Evolutionary conservation across 371 early-diverging fungal genomes (phyloP), one percentile per base, ranked within the genome.

Genomic region (Chytridium lagenaria): DNA sequence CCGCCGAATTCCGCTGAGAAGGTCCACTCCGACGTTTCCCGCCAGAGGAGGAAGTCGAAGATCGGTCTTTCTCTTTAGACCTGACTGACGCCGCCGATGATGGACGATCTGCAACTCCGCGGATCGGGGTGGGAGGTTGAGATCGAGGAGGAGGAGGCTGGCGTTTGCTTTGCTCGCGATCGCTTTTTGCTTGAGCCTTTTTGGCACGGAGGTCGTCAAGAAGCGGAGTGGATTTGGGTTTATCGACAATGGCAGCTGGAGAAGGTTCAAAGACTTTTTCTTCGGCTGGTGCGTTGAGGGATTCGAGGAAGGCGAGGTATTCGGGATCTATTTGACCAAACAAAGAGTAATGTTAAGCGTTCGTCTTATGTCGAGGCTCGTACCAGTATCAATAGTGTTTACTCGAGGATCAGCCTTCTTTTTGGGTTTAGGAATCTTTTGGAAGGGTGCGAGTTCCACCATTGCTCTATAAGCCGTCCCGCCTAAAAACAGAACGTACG

Each of bases 371-470:
- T 63, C 19, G 15, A 34, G 34, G 50, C 30, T 40, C 71, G 28
- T 80, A 90, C 92, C 93, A 70, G 88, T 77, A 55, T 93, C 91
- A 59, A 94, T 90, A 0, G 94, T 92, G 37, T 90, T 92, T 76
- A 90, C 87, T 50, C 91, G 83, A n/a, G 88, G 68, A 76, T 94
- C 92, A 0, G 78, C 71, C 61, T 89, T 87, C 72, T 87, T 88
- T 70, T 82, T 85, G 34, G 87, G 88, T 70, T 87, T 90, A 22
- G 93, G 92, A 28, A 87, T 73, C 73, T 88, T 87, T 78, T 93
- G 94, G 73, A 87, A 94, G 19, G 91, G 91, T 2, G 94, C 92
- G 78, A 93, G 90, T 70, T 94, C 95, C 0, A 94, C 93, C 7
- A 87, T 84, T 0, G 92, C 93, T 44, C 90, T 78, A 59, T 84